Evolutionary conservation across 495 filamentous ascomycete genomes (phyloP).

Genomic region (Lasiosphaeria ovina): DNA sequence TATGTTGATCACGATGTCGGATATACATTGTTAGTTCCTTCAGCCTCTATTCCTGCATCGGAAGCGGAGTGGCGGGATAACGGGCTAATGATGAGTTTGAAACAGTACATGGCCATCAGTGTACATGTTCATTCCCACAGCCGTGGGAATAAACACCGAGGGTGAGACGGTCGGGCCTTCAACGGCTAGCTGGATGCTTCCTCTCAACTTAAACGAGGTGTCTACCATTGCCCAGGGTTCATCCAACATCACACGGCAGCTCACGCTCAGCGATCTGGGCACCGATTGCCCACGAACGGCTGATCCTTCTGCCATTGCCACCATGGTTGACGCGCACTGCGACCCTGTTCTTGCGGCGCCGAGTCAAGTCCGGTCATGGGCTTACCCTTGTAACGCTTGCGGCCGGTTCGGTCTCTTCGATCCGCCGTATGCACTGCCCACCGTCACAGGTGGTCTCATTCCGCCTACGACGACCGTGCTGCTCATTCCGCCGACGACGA

Average conservation of each 20-base stretch:
- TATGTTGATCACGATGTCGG: slow-evolving; percentile 26
- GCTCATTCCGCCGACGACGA: not conserved
- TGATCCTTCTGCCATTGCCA: slow-evolving; percentile 26
- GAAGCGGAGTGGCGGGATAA: too few relatives aligned
- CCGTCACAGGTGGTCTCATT: slow-evolving; percentile 23
- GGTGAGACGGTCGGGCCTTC: slow-evolving; percentile 21
- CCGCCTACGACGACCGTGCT: slow-evolving; percentile 9
- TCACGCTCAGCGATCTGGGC: slow-evolving; percentile 31
- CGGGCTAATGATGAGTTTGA: not conserved
- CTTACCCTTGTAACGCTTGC: slow-evolving; percentile 33
- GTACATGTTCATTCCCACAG: slow-evolving; percentile 36
- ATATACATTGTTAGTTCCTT: slow-evolving; percentile 37
- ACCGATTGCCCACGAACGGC: slow-evolving; percentile 30
- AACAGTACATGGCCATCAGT: slow-evolving; percentile 40
- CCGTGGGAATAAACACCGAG: slow-evolving; percentile 27
- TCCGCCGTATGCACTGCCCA: slow-evolving; percentile 32
- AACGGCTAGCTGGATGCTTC: slow-evolving; percentile 26
- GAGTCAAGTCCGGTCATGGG: slow-evolving; percentile 24
- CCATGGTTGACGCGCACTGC: slow-evolving; percentile 25
- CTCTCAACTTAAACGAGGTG: slow-evolving; percentile 27
- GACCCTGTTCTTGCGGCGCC: slow-evolving; percentile 32
- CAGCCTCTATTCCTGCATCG: not conserved
- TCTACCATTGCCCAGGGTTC: slow-evolving; percentile 24
- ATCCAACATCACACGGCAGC: slow-evolving; percentile 24
- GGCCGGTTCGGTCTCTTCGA: slow-evolving; percentile 33